These are phyloP conservation scores for Zizania palustris DNA, from an alignment of 202 grass and related monocot genomes.

Conservation along the genomic window DNA sequence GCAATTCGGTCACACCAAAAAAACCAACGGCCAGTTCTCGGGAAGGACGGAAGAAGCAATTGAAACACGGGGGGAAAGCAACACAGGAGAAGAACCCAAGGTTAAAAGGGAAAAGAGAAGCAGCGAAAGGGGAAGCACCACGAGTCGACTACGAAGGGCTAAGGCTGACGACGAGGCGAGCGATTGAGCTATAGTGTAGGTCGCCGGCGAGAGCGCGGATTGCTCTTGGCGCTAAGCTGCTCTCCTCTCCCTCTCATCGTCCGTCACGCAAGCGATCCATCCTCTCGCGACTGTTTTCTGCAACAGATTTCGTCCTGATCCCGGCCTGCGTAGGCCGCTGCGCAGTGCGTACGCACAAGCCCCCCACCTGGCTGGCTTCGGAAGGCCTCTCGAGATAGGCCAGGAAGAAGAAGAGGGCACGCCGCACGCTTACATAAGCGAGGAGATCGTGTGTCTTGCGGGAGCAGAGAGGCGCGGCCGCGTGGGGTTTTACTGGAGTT, in stretches of 20 bases:
- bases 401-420: background rate
- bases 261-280: background rate
- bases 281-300: background rate
- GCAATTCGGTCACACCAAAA: conserved; percentile 65
- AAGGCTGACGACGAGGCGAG: conserved; percentile 4
- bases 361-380: background rate
- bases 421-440: background rate
- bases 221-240: conserved; percentile 17
- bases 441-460: too few relatives aligned
- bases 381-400: background rate
- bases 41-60: conserved; percentile 15
- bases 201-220: conserved; percentile 10
- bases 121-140: background rate
- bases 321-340: background rate
- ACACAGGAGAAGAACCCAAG: too few relatives aligned
- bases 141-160: conserved; percentile 4
- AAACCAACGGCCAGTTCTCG: conserved; percentile 71
- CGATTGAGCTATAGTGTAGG: background rate
- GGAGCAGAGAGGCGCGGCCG: too few relatives aligned
- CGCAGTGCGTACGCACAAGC: background rate
- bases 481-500: too few relatives aligned
- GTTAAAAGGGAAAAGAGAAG: conserved; percentile 41
- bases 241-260: background rate
- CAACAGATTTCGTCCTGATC: conserved; percentile 45
- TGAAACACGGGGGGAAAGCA: conserved; percentile 14